Evolutionary conservation across 2,329 filamentous ascomycete genomes (phyloP), one percentile per base, ranked within the genome.

Genomic region (Lasiodiplodia citricola): DNA sequence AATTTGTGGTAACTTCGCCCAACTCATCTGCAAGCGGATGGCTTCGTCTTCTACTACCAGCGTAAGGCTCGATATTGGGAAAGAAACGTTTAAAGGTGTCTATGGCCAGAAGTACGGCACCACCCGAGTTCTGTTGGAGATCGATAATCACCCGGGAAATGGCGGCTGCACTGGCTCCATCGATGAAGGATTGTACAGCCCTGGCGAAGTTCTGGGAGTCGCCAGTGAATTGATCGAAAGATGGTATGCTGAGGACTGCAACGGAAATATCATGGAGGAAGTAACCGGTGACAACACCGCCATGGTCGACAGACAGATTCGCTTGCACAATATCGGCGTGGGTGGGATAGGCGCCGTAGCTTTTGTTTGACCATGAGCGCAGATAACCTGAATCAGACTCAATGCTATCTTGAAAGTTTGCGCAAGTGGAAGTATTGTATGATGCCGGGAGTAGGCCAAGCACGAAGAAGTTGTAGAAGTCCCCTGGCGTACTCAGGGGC

Each of bases 71-170:
- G 8, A 72, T 65, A 31, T 75, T 72, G 10, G 54, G 75, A 23
- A 73, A 74, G 38, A 70, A 71, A 62, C 76, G 72, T 10, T 71
- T 55, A 56, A 74, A 76, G 55, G 25, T 70, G 67, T 60, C 73
- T 67, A 25, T 69, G 4, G 74, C 78, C 69, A 51, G 75, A 56
- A 56, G 71, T 1, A 70, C 72, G 13, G 80, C 70, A 23, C 73
- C 70, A 38, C 69, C 70, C 68, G 81, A 77, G 65, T 70, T 63
- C 28, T 71, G 21, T 11, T 66, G 31, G 23, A 91, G 73, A 71
- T 92, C 90, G 69, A 91, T 86, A 18, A 91, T 79, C 0, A 91
- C 78, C 71, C 85, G 88, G 50, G 80, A 84, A 74, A 87, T 88
- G 2, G 82, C 81, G 8, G 80, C 79, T 0, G 74, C 70, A 41